Percentiles rank a stretch among this genome's conserved stretches.
Conservation (phyloP, 768 basidiomycete genomes). For the Suillus subluteus region DNA sequence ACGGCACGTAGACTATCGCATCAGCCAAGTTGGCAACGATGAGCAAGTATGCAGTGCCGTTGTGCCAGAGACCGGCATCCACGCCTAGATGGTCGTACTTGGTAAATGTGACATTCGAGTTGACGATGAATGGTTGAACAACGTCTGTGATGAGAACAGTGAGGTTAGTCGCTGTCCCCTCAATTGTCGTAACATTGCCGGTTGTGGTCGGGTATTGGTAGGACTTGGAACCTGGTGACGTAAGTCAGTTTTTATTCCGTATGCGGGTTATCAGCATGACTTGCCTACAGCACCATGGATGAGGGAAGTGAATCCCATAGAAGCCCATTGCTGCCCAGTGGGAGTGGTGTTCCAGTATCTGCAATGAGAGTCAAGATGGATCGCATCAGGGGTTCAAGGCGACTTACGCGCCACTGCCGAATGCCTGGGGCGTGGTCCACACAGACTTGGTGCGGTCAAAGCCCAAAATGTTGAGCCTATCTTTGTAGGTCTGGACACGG, state of each 20-base stretch:
- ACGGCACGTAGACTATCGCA: conserved; percentile 18
- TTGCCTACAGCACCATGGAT: conserved; percentile 31
- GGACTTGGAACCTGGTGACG: conserved; percentile 29
- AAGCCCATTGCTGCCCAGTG: conserved; percentile 30
- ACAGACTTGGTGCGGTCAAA: conserved; percentile 69
- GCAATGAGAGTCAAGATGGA: conserved; percentile 3
- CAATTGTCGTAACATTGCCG: conserved; percentile 27
- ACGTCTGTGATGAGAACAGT: conserved; percentile 2
- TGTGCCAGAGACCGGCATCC: conserved; percentile 28
- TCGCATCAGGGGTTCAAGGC: too few relatives aligned
- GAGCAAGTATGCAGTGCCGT: conserved; percentile 27
- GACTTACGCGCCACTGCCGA: conserved; percentile 54
- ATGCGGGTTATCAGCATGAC: neutral
- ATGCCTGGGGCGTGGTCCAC: conserved; percentile 81
- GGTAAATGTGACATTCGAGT: conserved; percentile 12
- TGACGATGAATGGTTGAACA: conserved; percentile 28
- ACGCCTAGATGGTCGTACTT: conserved; percentile 23
- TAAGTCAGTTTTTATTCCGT: neutral
- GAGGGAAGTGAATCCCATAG: conserved; percentile 28
- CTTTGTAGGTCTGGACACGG: conserved; percentile 66
- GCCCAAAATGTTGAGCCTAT: conserved; percentile 61
- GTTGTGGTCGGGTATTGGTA: conserved; percentile 31
- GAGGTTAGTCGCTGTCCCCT: conserved; percentile 19
- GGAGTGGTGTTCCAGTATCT: conserved; percentile 37
- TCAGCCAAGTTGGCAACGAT: conserved; percentile 20